Evolutionary conservation across 2,329 filamentous ascomycete species (phyloP), one percentile per base, ranked within the genome.

Genomic region (Aotearoamyces nothofagi): DNA sequence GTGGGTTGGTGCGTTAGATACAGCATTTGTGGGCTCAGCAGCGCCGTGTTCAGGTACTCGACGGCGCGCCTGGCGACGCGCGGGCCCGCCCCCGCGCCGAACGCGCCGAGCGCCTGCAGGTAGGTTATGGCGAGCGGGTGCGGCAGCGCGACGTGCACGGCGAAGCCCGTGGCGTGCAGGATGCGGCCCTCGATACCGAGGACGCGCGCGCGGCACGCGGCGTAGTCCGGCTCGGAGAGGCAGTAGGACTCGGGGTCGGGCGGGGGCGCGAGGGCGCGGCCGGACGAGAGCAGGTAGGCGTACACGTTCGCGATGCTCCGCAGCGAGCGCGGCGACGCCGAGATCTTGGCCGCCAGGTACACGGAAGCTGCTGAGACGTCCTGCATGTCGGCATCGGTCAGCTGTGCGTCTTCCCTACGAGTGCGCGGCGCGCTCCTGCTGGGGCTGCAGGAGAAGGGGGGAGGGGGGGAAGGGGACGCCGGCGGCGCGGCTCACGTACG

Each of bases 1-100:
- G 78, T 69, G 1, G 90, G 87, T 50, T 96, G 90, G 47, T 94
- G 86, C 3, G 90, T 96, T 15, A 92, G 60, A 51, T 92, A 94
- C 9, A 94, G 60, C 48, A 92, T 61, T 53, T 96, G 87, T 6
- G 90, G 86, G 24, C 78, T 90, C 17, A 94, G 56, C 8, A 98
- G 58, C 3, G 81, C 77, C 5, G 80, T 73, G 50, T 93, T 96
- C n/a, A 96, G 63, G 46, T 92, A 76, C 29, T 74, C 72, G 24
- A 92, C 60, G 0, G 75, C 69, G 22, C 73, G 66, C 30, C 63
- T 60, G 1, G 79, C 68, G 3, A 92, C 5, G 17, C 24, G 14
- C 5, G 7, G n/a, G 7, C 13, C 26, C 4, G 11, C 15, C 3
- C 15, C 6, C 47, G 46, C 42, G 24, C 40, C 33, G 36, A 74